Conservation (phyloP, 2,329 filamentous ascomycete species). For the Cadophora sp. region DNA sequence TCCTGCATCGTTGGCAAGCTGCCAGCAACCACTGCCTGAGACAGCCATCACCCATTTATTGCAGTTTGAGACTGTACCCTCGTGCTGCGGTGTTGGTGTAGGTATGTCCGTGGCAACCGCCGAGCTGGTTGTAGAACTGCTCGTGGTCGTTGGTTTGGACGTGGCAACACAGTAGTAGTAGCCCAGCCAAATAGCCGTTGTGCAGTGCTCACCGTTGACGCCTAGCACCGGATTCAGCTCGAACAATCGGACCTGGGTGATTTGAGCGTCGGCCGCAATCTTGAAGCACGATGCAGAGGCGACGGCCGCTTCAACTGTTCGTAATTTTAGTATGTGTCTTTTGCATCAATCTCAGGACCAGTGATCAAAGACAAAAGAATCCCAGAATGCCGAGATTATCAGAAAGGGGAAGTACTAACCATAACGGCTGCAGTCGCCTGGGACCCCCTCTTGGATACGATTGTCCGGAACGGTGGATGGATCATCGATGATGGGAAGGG, state of each 20-base stretch:
- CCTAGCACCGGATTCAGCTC: constrained; percentile 2
- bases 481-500: not conserved
- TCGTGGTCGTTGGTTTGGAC: not conserved
- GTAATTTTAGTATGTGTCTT: not conserved
- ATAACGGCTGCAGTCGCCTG: not conserved
- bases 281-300: not conserved
- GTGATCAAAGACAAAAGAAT: not conserved
- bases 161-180: constrained; percentile 2
- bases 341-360: not conserved
- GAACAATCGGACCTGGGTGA: not conserved
- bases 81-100: not conserved
- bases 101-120: not conserved
- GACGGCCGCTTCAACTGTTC: not conserved
- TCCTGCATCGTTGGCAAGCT: constrained; percentile 1
- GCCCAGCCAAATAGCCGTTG: not conserved
- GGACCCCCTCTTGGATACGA: not conserved
- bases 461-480: not conserved
- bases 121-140: not conserved
- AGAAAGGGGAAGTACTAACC: not conserved
- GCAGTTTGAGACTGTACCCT: not conserved
- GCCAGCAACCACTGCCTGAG: not conserved
- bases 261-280: not conserved
- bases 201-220: not conserved
- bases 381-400: not conserved
- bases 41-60: constrained; percentile 1